Evolutionary conservation across 495 filamentous ascomycete species (phyloP), one percentile per base, ranked within the genome.

Genomic region (Penicillium daleae): DNA sequence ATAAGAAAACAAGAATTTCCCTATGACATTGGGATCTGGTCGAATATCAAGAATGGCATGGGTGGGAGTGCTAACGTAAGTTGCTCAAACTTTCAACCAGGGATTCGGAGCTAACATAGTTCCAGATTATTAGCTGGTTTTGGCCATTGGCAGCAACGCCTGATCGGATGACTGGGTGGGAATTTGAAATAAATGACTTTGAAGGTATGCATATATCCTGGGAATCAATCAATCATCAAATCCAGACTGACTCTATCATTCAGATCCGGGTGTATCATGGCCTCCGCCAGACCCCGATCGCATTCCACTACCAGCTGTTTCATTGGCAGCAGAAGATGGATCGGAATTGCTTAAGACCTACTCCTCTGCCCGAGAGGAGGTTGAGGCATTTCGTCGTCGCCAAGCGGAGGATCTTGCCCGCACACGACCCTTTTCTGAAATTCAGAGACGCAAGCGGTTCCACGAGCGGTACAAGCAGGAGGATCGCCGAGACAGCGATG

Each of bases 261-360:
- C 35, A 86, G 85, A 84, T 52, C 74, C 81, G 12, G 66, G 73
- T 61, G 61, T 80, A 19, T 70, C 78, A n/a, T 98, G 95, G 95
- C 95, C 95, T 22, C 95, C 96, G 4, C 85, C 87, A 1, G 94
- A 98, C 72, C 92, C 93, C 48, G 94, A 98, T 61, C 90, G 93
- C 60, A 80, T 91, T 63, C 83, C 87, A 67, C 62, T 70, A 59
- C 77, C 73, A 53, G 73, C 66, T 39, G 75, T 68, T 71, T 71
- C 69, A 13, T 51, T 62, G 21, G 49, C 56, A 15, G 49, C 56
- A 15, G 62, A 57, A 7, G 54, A 66, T 50, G 73, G 74, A 37
- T 68, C 77, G 37, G 9, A 59, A 6, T 78, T 76, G 63, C 75
- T 66, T 8, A 60, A 77, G 40, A 54, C 69, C 54, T 71, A 68